Percentiles rank a stretch among this genome's conserved stretches.
phyloP scores from a whole-genome alignment of 2,329 filamentous ascomycete species.

The Fusarium robinianum region DNA sequence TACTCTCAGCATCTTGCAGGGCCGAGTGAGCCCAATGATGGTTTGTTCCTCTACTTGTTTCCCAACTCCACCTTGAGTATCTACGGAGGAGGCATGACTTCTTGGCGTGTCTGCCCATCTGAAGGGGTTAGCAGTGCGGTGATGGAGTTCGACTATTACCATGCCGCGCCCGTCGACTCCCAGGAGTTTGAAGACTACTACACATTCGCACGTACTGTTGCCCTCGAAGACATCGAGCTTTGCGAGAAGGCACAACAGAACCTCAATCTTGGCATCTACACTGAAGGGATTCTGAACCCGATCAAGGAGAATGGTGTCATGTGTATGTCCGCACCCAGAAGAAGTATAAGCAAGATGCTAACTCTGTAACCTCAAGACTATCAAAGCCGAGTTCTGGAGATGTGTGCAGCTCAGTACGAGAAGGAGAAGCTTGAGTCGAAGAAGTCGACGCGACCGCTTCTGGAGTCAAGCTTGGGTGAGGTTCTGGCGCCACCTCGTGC shows the following conservation, averaged over 20 bases:
- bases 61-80: constrained; percentile 60
- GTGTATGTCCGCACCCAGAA: constrained; percentile 12
- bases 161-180: constrained; percentile 47
- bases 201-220: constrained; percentile 60
- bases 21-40: constrained; percentile 56
- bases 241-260: constrained; percentile 61
- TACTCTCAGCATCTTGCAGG: constrained; percentile 61
- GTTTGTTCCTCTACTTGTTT: constrained; percentile 62
- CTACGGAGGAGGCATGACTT: constrained; percentile 62
- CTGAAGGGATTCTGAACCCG: constrained; percentile 59
- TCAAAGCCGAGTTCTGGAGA: constrained; percentile 17
- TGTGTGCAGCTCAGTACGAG: constrained; percentile 18
- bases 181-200: constrained; percentile 62
- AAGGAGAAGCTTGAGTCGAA: constrained; percentile 3
- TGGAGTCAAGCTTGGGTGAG: not conserved
- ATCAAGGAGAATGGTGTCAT: constrained; percentile 58
- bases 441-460: not conserved
- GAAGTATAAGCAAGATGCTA: not conserved
- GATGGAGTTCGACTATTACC: constrained; percentile 65
- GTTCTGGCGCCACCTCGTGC: not conserved
- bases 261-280: constrained; percentile 57
- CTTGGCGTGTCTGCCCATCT: constrained; percentile 59
- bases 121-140: constrained; percentile 52
- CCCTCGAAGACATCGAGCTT: constrained; percentile 59
- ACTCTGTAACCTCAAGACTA: constrained; percentile 16